These are phyloP conservation scores for Aspergillus arachidicola DNA, from an alignment of 2,329 filamentous ascomycete species.

Conservation along the genomic window DNA sequence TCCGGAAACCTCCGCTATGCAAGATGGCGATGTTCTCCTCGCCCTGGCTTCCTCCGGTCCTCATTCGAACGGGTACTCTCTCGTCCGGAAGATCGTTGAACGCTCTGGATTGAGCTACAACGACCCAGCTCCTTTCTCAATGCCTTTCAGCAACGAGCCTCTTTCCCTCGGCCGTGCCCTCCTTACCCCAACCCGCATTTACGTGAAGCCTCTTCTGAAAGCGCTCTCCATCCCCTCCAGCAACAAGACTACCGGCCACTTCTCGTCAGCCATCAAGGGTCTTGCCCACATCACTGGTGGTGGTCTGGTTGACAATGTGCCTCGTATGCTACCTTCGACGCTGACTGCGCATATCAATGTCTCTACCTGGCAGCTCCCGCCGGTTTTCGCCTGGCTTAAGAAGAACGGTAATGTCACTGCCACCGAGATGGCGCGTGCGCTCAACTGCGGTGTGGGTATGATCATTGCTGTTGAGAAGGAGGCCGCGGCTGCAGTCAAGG, in stretches of 20 bases:
- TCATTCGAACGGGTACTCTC: conserved; percentile 96
- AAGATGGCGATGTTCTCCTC: conserved; percentile 78
- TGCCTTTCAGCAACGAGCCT: conserved; percentile 64
- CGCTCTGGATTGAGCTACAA: conserved; percentile 71
- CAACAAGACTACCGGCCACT: conserved; percentile 41
- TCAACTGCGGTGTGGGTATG: conserved; percentile 96
- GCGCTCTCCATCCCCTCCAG: conserved; percentile 52
- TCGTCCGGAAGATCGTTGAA: conserved; percentile 88
- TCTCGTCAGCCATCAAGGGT: conserved; percentile 71
- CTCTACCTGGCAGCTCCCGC: conserved; percentile 71
- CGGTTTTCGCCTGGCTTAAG: conserved; percentile 88
- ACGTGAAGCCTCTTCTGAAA: conserved; percentile 79
- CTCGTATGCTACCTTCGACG: conserved; percentile 80
- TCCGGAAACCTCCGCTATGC: conserved; percentile 76
- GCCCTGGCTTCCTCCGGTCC: conserved; percentile 83
- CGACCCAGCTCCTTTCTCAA: conserved; percentile 75
- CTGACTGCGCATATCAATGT: conserved; percentile 83
- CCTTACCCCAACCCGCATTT: conserved; percentile 88
- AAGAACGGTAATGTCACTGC: conserved; percentile 67
- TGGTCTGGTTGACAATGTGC: conserved; percentile 89
- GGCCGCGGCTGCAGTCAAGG: conserved; percentile 63
- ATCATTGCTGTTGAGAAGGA: conserved; percentile 74
- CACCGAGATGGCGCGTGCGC: conserved; percentile 84
- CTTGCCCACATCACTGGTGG: conserved; percentile 97
- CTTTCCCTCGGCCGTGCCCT: conserved; percentile 70